Conservation (phyloP, 345 rosid species). For the Excoecaria cochinchinensis region DNA sequence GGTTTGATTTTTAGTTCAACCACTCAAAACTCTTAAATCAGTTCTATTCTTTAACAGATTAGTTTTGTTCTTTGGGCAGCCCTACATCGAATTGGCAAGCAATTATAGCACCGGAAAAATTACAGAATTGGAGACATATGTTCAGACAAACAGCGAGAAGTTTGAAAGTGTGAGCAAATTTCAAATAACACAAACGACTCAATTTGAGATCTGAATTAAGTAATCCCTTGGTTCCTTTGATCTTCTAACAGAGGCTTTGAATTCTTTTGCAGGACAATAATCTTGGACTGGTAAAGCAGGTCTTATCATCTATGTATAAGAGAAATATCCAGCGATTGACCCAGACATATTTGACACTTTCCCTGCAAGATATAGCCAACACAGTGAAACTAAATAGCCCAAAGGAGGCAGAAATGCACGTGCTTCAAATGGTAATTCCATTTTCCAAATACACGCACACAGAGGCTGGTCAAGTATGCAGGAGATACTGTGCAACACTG, state of each 20-base stretch:
- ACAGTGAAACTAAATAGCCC: constrained; percentile 70
- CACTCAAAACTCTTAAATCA: neutral
- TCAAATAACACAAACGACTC: neutral
- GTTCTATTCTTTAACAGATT: neutral
- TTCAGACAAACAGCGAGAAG: constrained; percentile 48
- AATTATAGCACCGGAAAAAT: constrained; percentile 65
- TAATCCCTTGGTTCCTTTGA: constrained; percentile 10
- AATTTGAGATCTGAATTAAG: neutral
- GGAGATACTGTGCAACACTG: neutral
- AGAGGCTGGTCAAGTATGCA: neutral
- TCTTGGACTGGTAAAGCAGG: constrained; percentile 93
- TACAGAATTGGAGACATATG: constrained; percentile 52
- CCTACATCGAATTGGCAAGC: constrained; percentile 66
- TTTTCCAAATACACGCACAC: neutral
- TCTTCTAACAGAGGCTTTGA: constrained; percentile 24
- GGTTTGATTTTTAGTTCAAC: neutral
- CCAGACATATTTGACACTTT: constrained; percentile 88
- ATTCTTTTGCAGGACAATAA: constrained; percentile 72
- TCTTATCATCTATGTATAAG: constrained; percentile 85
- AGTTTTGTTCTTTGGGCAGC: constrained; percentile 40
- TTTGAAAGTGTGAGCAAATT: constrained; percentile 63
- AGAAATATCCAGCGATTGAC: constrained; percentile 94
- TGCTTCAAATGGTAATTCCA: constrained; percentile 85
- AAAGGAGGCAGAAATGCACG: constrained; percentile 97
- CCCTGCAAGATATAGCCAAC: constrained; percentile 93